Evolutionary conservation across 1,284 basidiomycete genomes (phyloP).

Genomic region (Cryptococcus jaspeensis): DNA sequence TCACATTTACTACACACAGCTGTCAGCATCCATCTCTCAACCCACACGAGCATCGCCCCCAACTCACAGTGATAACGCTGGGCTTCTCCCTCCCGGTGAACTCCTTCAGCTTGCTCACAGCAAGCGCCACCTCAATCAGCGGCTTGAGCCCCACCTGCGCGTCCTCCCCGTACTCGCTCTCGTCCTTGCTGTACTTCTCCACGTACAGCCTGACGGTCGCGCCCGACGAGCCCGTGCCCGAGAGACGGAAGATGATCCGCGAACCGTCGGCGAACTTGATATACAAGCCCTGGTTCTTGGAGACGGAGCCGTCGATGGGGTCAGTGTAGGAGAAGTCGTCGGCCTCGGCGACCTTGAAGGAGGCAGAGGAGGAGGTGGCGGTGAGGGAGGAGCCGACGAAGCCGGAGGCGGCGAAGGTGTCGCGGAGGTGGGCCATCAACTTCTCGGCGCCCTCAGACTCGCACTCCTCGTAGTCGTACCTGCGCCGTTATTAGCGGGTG

Average conservation of each 20-base stretch:
- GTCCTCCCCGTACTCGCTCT: conserved; percentile 68
- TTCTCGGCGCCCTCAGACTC: conserved; percentile 83
- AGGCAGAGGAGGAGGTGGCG: conserved; percentile 64
- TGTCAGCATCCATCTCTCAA: neutral
- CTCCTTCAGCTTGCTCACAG: conserved; percentile 78
- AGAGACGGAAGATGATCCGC: conserved; percentile 91
- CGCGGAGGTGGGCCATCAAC: conserved; percentile 76
- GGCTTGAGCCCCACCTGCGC: conserved; percentile 90
- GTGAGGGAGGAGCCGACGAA: conserved; percentile 67
- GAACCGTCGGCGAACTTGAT: conserved; percentile 88
- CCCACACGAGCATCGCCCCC: neutral
- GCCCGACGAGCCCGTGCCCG: conserved; percentile 91
- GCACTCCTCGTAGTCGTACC: conserved; percentile 98
- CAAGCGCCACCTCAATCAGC: conserved; percentile 89
- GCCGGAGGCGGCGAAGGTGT: conserved; percentile 64
- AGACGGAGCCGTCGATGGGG: conserved; percentile 91
- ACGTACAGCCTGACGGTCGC: conserved; percentile 92
- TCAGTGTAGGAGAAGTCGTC: conserved; percentile 96
- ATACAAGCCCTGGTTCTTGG: conserved; percentile 94
- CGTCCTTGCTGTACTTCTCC: conserved; percentile 86
- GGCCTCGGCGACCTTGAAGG: conserved; percentile 75
- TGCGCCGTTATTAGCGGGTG: conserved; percentile 10
- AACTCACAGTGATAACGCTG: conserved; percentile 87
- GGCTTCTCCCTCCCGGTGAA: conserved; percentile 85
- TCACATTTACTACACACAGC: neutral